Base-by-base conservation (phyloP, 2,329 filamentous ascomycete species). In the Chlorencoelia australis region DNA sequence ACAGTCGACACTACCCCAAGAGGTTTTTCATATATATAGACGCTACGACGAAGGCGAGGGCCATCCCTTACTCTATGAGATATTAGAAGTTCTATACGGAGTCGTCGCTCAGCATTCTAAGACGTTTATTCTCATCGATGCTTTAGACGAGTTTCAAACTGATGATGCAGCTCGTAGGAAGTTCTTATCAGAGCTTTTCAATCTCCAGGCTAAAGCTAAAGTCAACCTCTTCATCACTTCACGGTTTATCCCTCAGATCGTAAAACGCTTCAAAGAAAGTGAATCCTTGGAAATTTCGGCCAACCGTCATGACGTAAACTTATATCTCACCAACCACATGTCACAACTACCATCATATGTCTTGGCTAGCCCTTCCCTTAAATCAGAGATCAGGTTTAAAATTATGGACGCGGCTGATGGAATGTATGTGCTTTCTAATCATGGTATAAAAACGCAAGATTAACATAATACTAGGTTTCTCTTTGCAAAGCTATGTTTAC, bases 401-500 rank as follows among this genome's bases (percentile, higher is more conserved):
- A 37, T 37, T 28, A n/a, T 22, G 1, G 27, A 46, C 7, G 31
- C 42, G 4, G 48, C 46, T 1, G 43, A 54, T 30, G 54, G 53
- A 37, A 56, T 30, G 34, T 37, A 36, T 30, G 34, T 30, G 19
- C 10, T n/a, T 30, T 21, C 8, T 30, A 8, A 5, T 7, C n/a
- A 11, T 31, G 13, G 19, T 10, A 18, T 10, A 18, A 11, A 8
- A 22, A 15, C 13, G 20, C 24, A 9, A 22, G 8, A 24, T 15
- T 21, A 33, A 33, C 14, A 16, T 10, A 21, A 25, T 13, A 3
- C 3, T 25, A 58, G 40, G 40, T 45, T 42, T 19, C 22, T 43
- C 2, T 24, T 44, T 15, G 62, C 60, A 14, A 45, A 58, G 16
- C 52, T 66, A 37, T 29, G 39, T 60, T 7, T 55, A 3, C 50